Conservation (phyloP, 2,329 filamentous ascomycete genomes). For the Aspergillus niger region DNA sequence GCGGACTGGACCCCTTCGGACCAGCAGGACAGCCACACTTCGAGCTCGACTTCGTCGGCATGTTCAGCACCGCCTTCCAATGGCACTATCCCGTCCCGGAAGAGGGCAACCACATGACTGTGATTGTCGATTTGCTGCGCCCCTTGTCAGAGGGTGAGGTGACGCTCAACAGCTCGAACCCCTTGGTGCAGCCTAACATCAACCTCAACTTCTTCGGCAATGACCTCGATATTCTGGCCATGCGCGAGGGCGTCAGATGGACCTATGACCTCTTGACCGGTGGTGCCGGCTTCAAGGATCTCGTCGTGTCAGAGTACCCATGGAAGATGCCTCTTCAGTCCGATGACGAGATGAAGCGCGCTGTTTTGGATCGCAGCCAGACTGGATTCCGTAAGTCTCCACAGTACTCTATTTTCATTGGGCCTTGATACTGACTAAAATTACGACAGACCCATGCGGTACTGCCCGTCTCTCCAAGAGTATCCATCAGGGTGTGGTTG, state of each 20-base stretch:
- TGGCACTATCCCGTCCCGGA: constrained; percentile 50
- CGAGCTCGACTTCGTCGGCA: constrained; percentile 63
- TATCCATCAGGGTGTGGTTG: constrained; percentile 57
- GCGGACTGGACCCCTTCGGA: constrained; percentile 55
- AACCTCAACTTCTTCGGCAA: constrained; percentile 50
- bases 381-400: constrained; percentile 42
- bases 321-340: constrained; percentile 61
- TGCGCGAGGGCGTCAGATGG: constrained; percentile 61
- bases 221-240: constrained; percentile 57
- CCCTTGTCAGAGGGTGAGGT: constrained; percentile 49
- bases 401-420: no score
- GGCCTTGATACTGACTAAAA: neutral
- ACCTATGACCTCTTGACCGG: constrained; percentile 58
- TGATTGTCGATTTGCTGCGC: constrained; percentile 57
- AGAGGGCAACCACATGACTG: constrained; percentile 56
- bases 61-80: constrained; percentile 58
- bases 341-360: constrained; percentile 59
- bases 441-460: constrained; percentile 53
- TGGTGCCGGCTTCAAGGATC: constrained; percentile 57
- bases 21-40: constrained; percentile 62
- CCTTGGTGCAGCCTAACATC: constrained; percentile 43
- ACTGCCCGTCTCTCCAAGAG: constrained; percentile 56
- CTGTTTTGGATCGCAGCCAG: constrained; percentile 61
- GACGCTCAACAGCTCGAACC: constrained; percentile 43
- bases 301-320: constrained; percentile 52